phyloP scores from a whole-genome alignment of 306 rosid species.

The Cucumis sativus region Cucumber_9930_V3 NC_026659.2:30961501-30962000 shows the following conservation, averaged over 20 bases:
- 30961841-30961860: neutral
- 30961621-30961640: neutral
- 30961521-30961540: too few relatives aligned
- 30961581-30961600: too few relatives aligned
- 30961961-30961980: neutral
- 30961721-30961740: neutral
- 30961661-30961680: neutral
- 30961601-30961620: too few relatives aligned
- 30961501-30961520: too few relatives aligned
- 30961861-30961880: neutral
- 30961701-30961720: neutral
- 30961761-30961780: neutral
- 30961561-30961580: too few relatives aligned
- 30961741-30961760: neutral
- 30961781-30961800: neutral
- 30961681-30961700: neutral
- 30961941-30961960: neutral
- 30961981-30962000: neutral
- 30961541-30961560: too few relatives aligned
- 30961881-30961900: neutral
- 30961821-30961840: neutral
- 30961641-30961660: neutral
- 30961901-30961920: neutral
- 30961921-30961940: neutral
- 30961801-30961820: neutral